Evolutionary conservation across 306 rosid genomes (phyloP).

Genomic region (Cucurbita argyrosperma): DNA sequence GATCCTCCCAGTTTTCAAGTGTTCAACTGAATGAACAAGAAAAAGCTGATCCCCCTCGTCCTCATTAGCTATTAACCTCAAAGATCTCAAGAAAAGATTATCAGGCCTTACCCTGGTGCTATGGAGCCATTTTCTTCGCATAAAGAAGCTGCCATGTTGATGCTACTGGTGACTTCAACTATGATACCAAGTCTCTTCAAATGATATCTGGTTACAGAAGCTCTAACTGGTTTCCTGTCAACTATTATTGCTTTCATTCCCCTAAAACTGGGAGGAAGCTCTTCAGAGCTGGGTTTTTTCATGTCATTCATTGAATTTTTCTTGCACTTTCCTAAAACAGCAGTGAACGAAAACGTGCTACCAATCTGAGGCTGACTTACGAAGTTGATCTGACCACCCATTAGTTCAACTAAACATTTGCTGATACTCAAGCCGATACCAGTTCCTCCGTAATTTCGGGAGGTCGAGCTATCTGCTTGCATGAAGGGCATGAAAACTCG

Average conservation of each 20-base stretch:
- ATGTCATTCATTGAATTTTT: constrained; percentile 26
- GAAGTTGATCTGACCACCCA: constrained; percentile 85
- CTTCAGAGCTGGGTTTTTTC: constrained; percentile 63
- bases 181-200: constrained; percentile 79
- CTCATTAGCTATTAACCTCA: no score
- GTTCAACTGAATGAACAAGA: no score
- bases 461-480: constrained; percentile 98
- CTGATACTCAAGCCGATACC: constrained; percentile 98
- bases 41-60: no score
- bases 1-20: no score
- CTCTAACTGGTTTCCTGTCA: constrained; percentile 87
- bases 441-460: constrained; percentile 91
- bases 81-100: not conserved
- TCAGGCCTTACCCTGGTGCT: constrained; percentile 35
- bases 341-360: constrained; percentile 85
- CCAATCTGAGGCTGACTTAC: constrained; percentile 68
- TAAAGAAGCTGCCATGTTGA: constrained; percentile 42
- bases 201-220: constrained; percentile 85
- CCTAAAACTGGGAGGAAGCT: constrained; percentile 61
- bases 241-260: constrained; percentile 76
- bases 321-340: constrained; percentile 45
- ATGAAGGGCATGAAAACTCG: constrained; percentile 86
- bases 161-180: constrained; percentile 44
- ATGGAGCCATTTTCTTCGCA: constrained; percentile 50
- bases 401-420: constrained; percentile 84